Conservation (phyloP, 2,329 filamentous ascomycete species). For the Aureobasidium zeae region DNA sequence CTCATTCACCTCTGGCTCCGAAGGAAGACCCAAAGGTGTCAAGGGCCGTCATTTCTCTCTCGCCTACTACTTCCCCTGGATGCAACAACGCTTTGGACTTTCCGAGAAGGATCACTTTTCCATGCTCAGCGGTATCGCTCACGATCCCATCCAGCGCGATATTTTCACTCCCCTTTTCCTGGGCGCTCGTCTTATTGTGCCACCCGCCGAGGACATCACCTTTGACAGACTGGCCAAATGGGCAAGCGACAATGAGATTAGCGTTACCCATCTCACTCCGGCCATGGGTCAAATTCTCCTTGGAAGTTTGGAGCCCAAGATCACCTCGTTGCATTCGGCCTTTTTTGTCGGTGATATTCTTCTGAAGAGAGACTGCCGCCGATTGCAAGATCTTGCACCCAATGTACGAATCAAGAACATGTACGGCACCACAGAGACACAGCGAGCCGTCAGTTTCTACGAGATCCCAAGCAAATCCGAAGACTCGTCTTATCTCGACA, state of each 20-base stretch:
- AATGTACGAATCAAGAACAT: conserved; percentile 74
- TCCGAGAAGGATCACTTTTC: conserved; percentile 67
- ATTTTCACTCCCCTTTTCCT: conserved; percentile 88
- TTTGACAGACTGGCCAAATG: conserved; percentile 82
- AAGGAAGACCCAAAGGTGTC: conserved; percentile 78
- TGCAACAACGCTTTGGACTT: conserved; percentile 73
- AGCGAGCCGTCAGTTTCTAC: conserved; percentile 72
- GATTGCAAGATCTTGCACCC: conserved; percentile 64
- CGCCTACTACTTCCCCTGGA: conserved; percentile 85
- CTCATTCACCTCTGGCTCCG: conserved; percentile 52
- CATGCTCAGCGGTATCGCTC: conserved; percentile 75
- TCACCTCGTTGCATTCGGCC: conserved; percentile 54
- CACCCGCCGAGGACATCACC: conserved; percentile 71
- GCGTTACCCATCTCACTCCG: conserved; percentile 81
- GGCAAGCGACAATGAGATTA: conserved; percentile 67
- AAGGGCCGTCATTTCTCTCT: conserved; percentile 78
- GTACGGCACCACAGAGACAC: conserved; percentile 83
- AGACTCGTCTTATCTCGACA: conserved; percentile 55
- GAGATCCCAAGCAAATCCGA: conserved; percentile 59
- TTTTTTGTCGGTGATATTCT: conserved; percentile 92
- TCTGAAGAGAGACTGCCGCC: conserved; percentile 71
- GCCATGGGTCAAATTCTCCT: conserved; percentile 94
- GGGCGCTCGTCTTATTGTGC: conserved; percentile 69
- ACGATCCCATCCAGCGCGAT: conserved; percentile 56
- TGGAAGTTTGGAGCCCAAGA: conserved; percentile 65